Conservation (phyloP, 495 filamentous ascomycete species). For the Baudoinia panamericana region DNA sequence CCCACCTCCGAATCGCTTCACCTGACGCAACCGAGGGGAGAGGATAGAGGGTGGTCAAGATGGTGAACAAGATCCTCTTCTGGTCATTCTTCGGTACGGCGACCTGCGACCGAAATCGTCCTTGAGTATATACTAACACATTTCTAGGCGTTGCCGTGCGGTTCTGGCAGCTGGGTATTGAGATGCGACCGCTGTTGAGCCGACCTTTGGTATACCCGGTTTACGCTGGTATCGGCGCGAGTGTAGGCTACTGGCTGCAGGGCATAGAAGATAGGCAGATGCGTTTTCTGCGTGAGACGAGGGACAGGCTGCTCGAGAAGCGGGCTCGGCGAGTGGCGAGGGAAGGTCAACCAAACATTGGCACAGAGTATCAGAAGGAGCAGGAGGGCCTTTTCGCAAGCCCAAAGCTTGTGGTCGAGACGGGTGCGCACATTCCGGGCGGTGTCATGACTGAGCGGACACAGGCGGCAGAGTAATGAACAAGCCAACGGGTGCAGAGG, state of each 20-base stretch:
- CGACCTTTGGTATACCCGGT: conserved; percentile 84
- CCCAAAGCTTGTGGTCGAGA: conserved; percentile 5
- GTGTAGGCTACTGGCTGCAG: conserved; percentile 92
- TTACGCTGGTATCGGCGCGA: conserved; percentile 69
- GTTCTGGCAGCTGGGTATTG: conserved; percentile 91
- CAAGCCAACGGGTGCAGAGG: background rate
- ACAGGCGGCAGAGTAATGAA: background rate
- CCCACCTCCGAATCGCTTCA: no score
- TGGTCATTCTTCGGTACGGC: conserved; percentile 91
- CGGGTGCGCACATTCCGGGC: background rate
- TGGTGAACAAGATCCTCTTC: conserved; percentile 80
- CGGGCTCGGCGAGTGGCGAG: conserved; percentile 58
- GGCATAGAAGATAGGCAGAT: conserved; percentile 70
- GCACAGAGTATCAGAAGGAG: conserved; percentile 11
- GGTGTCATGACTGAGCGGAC: conserved; percentile 7
- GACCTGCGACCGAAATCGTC: no score
- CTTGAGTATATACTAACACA: no score
- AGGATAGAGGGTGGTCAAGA: conserved; percentile 16
- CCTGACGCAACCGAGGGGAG: background rate
- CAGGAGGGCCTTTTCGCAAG: conserved; percentile 17
- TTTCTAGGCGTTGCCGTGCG: conserved; percentile 84
- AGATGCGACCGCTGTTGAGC: conserved; percentile 81
- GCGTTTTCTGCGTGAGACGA: conserved; percentile 59
- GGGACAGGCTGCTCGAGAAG: conserved; percentile 74
- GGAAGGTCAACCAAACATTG: conserved; percentile 24